phyloP scores from a whole-genome alignment of 208 protist species.

The Wallacemonas sp. region DNA sequence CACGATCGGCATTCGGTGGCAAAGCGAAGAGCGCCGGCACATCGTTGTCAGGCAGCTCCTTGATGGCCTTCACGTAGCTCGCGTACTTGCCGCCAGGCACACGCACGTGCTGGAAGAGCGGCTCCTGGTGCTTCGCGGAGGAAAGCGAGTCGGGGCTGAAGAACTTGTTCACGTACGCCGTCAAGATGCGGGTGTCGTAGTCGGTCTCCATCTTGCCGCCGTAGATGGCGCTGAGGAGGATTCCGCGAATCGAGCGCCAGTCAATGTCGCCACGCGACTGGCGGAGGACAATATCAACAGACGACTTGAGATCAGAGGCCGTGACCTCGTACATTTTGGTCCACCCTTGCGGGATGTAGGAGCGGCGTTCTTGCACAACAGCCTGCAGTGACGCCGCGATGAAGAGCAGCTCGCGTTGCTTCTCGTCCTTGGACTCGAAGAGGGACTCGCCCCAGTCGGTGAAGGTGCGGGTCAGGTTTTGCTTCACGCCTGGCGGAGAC shows the following conservation, averaged over 20 bases:
- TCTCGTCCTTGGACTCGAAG: slow-evolving; percentile 54
- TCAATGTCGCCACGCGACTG: slow-evolving; percentile 65
- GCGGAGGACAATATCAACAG: slow-evolving; percentile 89
- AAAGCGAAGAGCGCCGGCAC: slow-evolving; percentile 92
- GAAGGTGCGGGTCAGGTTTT: slow-evolving; percentile 95
- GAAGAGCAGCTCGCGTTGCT: slow-evolving; percentile 93
- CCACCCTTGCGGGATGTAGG: slow-evolving; percentile 98
- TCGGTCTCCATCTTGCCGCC: slow-evolving; percentile 96
- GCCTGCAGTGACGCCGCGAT: slow-evolving; percentile 95
- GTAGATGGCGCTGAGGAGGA: slow-evolving; percentile 96
- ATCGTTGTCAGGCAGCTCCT: slow-evolving; percentile 91
- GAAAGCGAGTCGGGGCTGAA: slow-evolving; percentile 77
- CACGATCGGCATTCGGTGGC: slow-evolving; percentile 93
- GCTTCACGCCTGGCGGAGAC: slow-evolving; percentile 94
- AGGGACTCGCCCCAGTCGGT: slow-evolving; percentile 71
- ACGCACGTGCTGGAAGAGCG: slow-evolving; percentile 57
- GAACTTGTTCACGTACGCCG: slow-evolving; percentile 91
- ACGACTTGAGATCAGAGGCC: slow-evolving; percentile 91
- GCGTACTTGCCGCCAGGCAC: slow-evolving; percentile 64
- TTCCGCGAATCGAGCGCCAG: slow-evolving; percentile 92
- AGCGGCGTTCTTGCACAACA: slow-evolving; percentile 96
- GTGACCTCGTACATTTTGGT: slow-evolving; percentile 97
- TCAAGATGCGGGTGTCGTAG: slow-evolving; percentile 92
- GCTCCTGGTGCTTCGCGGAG: slow-evolving; percentile 50
- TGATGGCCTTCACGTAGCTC: slow-evolving; percentile 82